Evolutionary conservation across 2,329 filamentous ascomycete species (phyloP).

Genomic region (Hirsutella rhossiliensis): DNA sequence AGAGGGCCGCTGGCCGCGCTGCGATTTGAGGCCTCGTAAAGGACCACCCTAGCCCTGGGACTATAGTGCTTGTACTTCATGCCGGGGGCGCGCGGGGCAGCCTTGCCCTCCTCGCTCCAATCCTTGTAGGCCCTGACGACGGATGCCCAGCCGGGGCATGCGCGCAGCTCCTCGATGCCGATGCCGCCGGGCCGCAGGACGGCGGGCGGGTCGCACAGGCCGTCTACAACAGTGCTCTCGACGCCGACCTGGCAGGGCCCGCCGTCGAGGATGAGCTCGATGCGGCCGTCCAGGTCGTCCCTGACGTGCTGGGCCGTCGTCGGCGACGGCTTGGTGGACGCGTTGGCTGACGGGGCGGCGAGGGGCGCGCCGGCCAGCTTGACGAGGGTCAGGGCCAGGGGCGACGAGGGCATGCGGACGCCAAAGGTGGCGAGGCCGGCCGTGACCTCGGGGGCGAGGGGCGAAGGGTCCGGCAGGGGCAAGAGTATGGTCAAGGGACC

Average conservation of each 20-base stretch:
- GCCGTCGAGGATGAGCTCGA: constrained; percentile 81
- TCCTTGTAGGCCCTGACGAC: constrained; percentile 73
- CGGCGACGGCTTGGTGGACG: constrained; percentile 83
- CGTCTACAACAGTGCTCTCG: constrained; percentile 94
- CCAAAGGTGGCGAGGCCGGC: constrained; percentile 77
- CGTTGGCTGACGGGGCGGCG: constrained; percentile 88
- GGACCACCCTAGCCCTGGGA: constrained; percentile 71
- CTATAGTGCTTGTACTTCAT: constrained; percentile 99
- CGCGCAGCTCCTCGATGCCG: constrained; percentile 64
- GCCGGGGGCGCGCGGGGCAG: constrained; percentile 69
- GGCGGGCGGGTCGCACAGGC: constrained; percentile 66
- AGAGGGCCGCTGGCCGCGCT: constrained; percentile 22
- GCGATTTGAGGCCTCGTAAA: constrained; percentile 53
- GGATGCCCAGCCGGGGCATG: constrained; percentile 68
- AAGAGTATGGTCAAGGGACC: constrained; percentile 87
- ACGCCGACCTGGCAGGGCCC: constrained; percentile 81
- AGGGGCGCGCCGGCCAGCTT: constrained; percentile 65
- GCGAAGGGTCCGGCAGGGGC: constrained; percentile 56
- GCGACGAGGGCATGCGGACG: constrained; percentile 74
- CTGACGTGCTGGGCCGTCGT: constrained; percentile 83
- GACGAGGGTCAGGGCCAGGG: constrained; percentile 82
- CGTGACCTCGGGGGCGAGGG: constrained; percentile 82
- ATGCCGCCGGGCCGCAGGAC: constrained; percentile 82
- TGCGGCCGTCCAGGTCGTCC: constrained; percentile 71
- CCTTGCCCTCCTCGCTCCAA: constrained; percentile 50